phyloP scores from a whole-genome alignment of 2,329 filamentous ascomycete genomes.

The Neonectria hederae region DNA sequence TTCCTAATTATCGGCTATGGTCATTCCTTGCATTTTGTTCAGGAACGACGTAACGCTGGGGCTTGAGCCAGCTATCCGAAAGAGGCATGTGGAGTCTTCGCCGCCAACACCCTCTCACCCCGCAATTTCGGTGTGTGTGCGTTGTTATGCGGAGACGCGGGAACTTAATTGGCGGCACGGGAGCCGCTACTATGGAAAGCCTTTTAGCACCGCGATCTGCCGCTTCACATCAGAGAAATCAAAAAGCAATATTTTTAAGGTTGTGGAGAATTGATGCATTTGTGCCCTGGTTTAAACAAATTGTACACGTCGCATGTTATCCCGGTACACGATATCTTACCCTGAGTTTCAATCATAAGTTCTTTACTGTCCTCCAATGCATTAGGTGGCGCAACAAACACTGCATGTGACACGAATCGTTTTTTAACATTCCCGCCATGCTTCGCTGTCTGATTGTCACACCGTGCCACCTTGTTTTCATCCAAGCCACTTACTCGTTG shows the following conservation, averaged over 20 bases:
- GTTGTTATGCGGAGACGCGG: slow-evolving; percentile 1
- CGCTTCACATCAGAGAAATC: slow-evolving; percentile 6
- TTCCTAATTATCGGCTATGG: not conserved
- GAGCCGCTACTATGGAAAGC: not conserved
- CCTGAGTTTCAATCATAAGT: not conserved
- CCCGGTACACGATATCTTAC: not conserved
- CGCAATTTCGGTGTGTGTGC: not conserved
- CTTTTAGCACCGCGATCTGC: slow-evolving; percentile 15
- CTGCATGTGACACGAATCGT: not conserved
- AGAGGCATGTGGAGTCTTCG: not conserved
- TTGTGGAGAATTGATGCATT: not conserved
- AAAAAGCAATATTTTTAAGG: not conserved
- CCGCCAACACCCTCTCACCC: not conserved
- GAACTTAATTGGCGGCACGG: slow-evolving; percentile 12
- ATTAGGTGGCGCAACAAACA: not conserved
- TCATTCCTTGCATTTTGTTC: not conserved
- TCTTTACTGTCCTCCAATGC: not conserved
- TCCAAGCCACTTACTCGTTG: too few relatives aligned
- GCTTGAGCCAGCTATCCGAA: not conserved
- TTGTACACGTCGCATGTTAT: too few relatives aligned
- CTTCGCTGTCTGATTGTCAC: not conserved
- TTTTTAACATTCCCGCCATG: not conserved
- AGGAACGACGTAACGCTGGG: not conserved
- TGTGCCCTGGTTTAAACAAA: not conserved
- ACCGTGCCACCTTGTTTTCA: too few relatives aligned